Conservation (phyloP, 495 filamentous ascomycete genomes). For the Aspergillus sclerotioniger region DNA sequence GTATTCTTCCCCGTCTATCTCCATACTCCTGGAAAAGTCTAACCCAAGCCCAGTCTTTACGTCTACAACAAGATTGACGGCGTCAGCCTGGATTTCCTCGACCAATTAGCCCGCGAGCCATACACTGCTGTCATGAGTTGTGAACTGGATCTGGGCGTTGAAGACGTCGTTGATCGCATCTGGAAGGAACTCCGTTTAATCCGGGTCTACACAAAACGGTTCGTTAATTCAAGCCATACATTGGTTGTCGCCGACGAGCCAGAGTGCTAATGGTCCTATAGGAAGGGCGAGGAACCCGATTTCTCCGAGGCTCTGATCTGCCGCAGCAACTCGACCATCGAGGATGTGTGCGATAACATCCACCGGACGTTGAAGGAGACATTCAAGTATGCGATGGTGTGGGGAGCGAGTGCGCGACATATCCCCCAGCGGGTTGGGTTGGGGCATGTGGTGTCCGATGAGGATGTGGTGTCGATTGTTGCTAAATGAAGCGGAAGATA, state of each 20-base stretch:
- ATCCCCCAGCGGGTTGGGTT: slow-evolving; percentile 92
- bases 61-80: slow-evolving; percentile 99
- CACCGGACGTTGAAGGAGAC: slow-evolving; percentile 95
- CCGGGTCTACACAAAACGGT: slow-evolving; percentile 91
- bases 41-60: slow-evolving; percentile 64
- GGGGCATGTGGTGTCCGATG: slow-evolving; percentile 82
- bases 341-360: slow-evolving; percentile 95
- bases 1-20: slow-evolving; percentile 29
- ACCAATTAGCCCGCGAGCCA: slow-evolving; percentile 86
- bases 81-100: slow-evolving; percentile 88
- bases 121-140: slow-evolving; percentile 97
- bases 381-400: slow-evolving; percentile 98
- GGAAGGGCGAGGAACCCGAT: slow-evolving; percentile 85
- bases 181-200: slow-evolving; percentile 94
- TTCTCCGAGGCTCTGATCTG: slow-evolving; percentile 95
- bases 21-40: background rate
- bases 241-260: background rate
- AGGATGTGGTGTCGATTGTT: slow-evolving; percentile 97
- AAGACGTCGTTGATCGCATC: slow-evolving; percentile 90
- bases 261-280: slow-evolving; percentile 21
- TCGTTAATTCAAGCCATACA: slow-evolving; percentile 13
- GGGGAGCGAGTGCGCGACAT: slow-evolving; percentile 94
- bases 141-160: slow-evolving; percentile 94
- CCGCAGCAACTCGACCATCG: slow-evolving; percentile 79
- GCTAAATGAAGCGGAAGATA: slow-evolving; percentile 30